Percentiles rank a stretch among this genome's conserved stretches.
Conservation (phyloP, 768 basidiomycete genomes). For the Tulasnella sp. region DNA sequence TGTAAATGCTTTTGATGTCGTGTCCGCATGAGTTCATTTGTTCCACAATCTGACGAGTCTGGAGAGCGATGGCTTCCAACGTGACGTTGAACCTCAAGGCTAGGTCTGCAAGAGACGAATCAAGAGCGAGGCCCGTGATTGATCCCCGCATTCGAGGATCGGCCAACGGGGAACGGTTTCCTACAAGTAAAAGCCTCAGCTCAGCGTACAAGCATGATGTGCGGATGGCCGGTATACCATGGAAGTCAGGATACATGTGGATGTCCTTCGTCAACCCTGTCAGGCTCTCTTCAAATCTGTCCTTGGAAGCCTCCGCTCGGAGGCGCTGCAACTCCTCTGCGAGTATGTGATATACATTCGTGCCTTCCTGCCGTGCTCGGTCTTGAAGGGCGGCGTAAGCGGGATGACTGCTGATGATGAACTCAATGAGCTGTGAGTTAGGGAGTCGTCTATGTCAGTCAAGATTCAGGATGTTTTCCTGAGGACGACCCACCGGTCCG, state of each 20-base stretch:
- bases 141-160: conserved; percentile 93
- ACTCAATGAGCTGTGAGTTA: conserved; percentile 67
- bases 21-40: conserved; percentile 84
- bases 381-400: conserved; percentile 64
- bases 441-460: neutral
- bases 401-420: conserved; percentile 84
- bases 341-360: conserved; percentile 33
- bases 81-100: conserved; percentile 85
- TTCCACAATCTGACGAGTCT: conserved; percentile 89
- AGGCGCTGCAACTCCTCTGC: conserved; percentile 62
- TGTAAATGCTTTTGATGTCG: conserved; percentile 69
- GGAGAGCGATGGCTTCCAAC: conserved; percentile 85
- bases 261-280: conserved; percentile 83
- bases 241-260: conserved; percentile 92
- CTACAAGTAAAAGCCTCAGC: conserved; percentile 23
- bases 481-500: conserved; percentile 50
- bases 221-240: conserved; percentile 39
- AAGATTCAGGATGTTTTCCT: neutral
- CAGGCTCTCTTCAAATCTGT: conserved; percentile 34
- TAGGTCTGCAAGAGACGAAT: conserved; percentile 64
- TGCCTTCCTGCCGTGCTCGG: conserved; percentile 40
- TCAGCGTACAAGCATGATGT: neutral
- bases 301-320: conserved; percentile 38
- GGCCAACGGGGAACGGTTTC: conserved; percentile 92
- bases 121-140: conserved; percentile 75